A percentile compares a stretch with the other conserved stretches of the same genome.
These are phyloP conservation scores for Ceratocystis colombiana DNA, from an alignment of 2,329 filamentous ascomycete species.

Conservation along the genomic window DNA sequence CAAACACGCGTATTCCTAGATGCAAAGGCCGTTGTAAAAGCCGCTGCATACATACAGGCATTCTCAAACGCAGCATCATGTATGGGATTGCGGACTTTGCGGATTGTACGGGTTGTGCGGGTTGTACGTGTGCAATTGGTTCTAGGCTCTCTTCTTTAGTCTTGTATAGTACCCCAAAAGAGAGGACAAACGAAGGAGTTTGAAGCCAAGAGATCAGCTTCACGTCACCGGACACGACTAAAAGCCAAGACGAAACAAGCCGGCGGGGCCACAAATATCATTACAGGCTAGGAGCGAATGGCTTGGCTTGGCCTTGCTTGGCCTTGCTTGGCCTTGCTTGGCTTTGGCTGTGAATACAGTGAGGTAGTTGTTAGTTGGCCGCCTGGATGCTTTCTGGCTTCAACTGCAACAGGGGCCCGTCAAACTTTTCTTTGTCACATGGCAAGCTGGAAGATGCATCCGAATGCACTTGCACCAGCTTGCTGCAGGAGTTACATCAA, in stretches of 20 bases:
- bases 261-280: not conserved
- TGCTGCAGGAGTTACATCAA: slow-evolving; percentile 6
- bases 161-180: not conserved
- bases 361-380: too few relatives aligned
- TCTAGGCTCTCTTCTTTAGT: too few relatives aligned
- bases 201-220: not conserved
- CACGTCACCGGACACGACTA: slow-evolving; percentile 4
- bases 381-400: not conserved
- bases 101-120: too few relatives aligned
- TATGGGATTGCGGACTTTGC: too few relatives aligned
- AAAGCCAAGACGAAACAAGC: slow-evolving; percentile 6
- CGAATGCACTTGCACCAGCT: not conserved
- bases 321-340: not conserved
- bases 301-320: not conserved
- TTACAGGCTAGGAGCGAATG: not conserved
- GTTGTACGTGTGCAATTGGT: too few relatives aligned
- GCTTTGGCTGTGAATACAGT: not conserved
- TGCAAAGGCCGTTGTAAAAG: too few relatives aligned
- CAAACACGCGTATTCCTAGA: too few relatives aligned
- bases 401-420: not conserved
- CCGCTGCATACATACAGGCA: too few relatives aligned
- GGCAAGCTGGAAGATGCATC: slow-evolving; percentile 13
- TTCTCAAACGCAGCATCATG: too few relatives aligned
- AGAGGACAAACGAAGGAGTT: not conserved
- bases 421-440: slow-evolving; percentile 14